Evolutionary conservation across 352 stramenopile species (phyloP).

Genomic region (Globisporangium emineosum): DNA sequence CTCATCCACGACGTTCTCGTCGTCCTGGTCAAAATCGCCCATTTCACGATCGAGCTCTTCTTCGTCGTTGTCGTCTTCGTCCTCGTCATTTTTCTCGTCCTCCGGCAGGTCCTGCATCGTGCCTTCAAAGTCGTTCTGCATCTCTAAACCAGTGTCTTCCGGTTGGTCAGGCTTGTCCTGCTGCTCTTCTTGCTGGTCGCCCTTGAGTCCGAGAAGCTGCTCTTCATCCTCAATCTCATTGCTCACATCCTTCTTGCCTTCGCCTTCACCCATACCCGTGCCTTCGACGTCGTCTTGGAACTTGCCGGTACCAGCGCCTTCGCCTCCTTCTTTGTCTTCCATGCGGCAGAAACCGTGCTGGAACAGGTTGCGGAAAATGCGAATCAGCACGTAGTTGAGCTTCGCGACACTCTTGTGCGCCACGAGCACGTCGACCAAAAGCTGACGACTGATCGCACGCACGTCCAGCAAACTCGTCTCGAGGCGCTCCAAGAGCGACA

Average conservation of each 20-base stretch:
- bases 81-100: constrained; percentile 87
- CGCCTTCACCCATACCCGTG: constrained; percentile 99
- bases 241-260: constrained; percentile 98
- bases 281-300: constrained; percentile 98
- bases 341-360: constrained; percentile 94
- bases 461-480: constrained; percentile 63
- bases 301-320: constrained; percentile 78
- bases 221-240: constrained; percentile 99
- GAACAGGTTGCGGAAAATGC: constrained; percentile 96
- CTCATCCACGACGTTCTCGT: constrained; percentile 99
- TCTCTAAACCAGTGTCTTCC: constrained; percentile 98
- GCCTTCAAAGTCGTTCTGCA: constrained; percentile 99
- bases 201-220: constrained; percentile 98
- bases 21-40: constrained; percentile 94
- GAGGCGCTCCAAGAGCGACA: constrained; percentile 56
- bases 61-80: constrained; percentile 84
- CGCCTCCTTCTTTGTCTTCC: constrained; percentile 89
- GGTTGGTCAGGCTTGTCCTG: constrained; percentile 88
- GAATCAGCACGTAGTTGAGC: constrained; percentile 93
- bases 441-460: constrained; percentile 73
- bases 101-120: constrained; percentile 97
- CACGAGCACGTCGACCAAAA: constrained; percentile 75
- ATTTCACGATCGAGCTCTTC: constrained; percentile 99
- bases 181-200: constrained; percentile 84
- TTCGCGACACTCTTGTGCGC: constrained; percentile 93